A percentile compares a stretch with the other conserved stretches of the same genome.
Conservation (phyloP, 208 protist species). For the Leishmania tropica region DNA sequence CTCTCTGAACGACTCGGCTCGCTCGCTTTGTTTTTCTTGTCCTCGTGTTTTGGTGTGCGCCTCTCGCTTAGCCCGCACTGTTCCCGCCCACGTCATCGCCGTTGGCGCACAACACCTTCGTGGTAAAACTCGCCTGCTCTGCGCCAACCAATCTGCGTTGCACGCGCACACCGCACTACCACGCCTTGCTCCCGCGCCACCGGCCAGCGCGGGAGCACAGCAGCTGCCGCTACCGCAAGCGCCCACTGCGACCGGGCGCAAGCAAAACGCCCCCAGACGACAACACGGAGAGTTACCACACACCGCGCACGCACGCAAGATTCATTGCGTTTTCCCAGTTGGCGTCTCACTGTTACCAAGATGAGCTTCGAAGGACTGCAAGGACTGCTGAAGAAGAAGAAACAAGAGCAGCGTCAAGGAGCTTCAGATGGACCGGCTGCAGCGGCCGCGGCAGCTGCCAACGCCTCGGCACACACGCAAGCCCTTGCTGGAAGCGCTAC, state of each 20-base stretch:
- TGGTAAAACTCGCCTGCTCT: background rate
- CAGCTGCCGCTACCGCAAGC: background rate
- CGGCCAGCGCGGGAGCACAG: background rate
- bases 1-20: background rate
- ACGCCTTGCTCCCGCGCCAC: background rate
- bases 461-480: background rate
- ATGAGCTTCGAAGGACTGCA: conserved; percentile 42
- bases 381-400: conserved; percentile 40
- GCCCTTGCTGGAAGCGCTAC: background rate
- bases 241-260: background rate
- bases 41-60: background rate
- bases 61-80: background rate
- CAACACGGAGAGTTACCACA: background rate
- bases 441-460: background rate
- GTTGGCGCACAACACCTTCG: background rate
- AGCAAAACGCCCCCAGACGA: background rate
- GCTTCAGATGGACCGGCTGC: background rate
- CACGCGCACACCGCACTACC: background rate
- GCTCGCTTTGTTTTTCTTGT: background rate
- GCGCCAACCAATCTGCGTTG: background rate
- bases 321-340: background rate
- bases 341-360: background rate
- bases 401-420: background rate
- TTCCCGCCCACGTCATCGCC: background rate
- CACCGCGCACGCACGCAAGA: background rate